phyloP scores from a whole-genome alignment of 2,329 filamentous ascomycete genomes.

The Karstenula rhodostoma region DNA sequence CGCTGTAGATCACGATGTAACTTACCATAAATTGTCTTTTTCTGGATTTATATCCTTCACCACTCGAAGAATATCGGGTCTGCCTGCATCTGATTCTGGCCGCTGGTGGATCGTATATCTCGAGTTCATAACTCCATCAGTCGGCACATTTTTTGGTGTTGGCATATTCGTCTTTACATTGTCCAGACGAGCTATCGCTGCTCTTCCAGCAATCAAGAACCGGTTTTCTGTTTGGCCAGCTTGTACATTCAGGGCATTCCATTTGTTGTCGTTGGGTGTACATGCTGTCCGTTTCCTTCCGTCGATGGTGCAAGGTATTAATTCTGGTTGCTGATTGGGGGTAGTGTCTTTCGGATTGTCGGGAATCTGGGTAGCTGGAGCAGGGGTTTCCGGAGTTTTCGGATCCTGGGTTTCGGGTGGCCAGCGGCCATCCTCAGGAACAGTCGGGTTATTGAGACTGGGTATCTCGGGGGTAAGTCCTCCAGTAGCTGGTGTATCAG shows the following conservation, averaged over 20 bases:
- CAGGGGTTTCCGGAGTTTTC: not conserved
- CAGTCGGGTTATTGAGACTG: not conserved
- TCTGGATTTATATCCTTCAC: not conserved
- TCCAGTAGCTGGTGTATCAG: not conserved
- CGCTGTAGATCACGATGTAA: not conserved
- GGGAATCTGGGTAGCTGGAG: not conserved
- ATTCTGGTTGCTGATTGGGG: not conserved
- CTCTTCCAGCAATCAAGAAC: not conserved
- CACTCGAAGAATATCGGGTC: not conserved
- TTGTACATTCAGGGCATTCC: not conserved
- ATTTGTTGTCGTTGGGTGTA: not conserved
- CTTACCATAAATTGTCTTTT: not conserved
- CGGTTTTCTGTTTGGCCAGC: not conserved
- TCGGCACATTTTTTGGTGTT: not conserved
- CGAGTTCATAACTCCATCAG: not conserved
- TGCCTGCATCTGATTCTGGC: no score
- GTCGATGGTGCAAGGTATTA: not conserved
- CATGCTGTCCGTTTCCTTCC: not conserved
- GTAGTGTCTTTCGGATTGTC: not conserved
- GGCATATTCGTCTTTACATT: not conserved
- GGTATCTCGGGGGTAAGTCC: not conserved
- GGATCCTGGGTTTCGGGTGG: not conserved
- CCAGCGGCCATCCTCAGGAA: not conserved
- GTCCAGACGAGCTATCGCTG: not conserved
- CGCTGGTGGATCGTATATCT: not conserved